These are phyloP conservation scores for Zasmidium cellare DNA, from an alignment of 2,329 filamentous ascomycete genomes.

Conservation along the genomic window DNA sequence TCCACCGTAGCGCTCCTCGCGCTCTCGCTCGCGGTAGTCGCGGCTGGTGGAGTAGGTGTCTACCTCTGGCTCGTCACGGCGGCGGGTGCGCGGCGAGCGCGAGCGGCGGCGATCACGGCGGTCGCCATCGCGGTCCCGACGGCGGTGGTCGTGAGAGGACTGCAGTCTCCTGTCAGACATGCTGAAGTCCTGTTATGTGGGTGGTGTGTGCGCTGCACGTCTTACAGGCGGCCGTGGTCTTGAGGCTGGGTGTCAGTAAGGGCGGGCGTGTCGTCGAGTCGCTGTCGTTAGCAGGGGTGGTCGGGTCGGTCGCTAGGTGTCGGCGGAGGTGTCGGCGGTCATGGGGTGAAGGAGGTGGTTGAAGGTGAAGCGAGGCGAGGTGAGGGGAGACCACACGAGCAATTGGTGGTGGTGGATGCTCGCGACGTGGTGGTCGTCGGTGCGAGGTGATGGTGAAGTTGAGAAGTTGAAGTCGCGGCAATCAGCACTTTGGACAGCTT, in stretches of 20 bases:
- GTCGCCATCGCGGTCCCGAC: conserved; percentile 51
- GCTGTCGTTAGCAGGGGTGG: conserved; percentile 2
- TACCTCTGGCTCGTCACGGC: conserved; percentile 54
- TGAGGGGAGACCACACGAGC: neutral
- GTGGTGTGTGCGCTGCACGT: conserved; percentile 20
- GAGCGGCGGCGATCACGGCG: conserved; percentile 69
- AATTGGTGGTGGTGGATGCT: neutral
- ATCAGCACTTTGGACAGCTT: neutral
- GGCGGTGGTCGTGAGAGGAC: conserved; percentile 44
- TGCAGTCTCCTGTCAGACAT: conserved; percentile 41
- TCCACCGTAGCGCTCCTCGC: conserved; percentile 80
- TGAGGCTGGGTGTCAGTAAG: conserved; percentile 7
- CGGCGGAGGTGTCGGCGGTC: neutral
- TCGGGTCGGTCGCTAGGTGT: too few relatives aligned
- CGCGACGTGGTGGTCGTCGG: neutral
- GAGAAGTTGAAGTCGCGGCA: neutral
- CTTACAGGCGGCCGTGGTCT: conserved; percentile 25
- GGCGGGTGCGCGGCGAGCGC: conserved; percentile 74
- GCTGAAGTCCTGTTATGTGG: conserved; percentile 24
- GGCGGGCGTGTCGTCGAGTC: conserved; percentile 2
- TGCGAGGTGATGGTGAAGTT: neutral
- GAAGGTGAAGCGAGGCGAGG: neutral
- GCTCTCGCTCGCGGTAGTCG: conserved; percentile 87
- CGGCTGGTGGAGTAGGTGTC: conserved; percentile 92
- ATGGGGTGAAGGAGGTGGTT: neutral